Percentiles rank a stretch among this genome's conserved stretches.
phyloP scores from a whole-genome alignment of 1,284 basidiomycete species.

The Rhizoctonia solani region DNA sequence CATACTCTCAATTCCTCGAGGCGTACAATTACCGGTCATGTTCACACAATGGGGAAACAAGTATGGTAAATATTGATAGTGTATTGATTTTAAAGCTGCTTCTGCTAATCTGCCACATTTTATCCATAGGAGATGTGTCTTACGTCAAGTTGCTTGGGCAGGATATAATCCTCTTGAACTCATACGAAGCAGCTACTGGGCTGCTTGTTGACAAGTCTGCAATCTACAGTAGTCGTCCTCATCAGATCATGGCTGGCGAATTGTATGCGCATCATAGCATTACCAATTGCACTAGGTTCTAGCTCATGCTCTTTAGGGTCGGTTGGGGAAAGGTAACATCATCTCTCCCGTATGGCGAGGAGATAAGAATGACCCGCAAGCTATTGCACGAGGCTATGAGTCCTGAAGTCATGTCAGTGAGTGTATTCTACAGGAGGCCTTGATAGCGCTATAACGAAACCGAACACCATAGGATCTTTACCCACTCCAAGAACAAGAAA shows the following conservation, averaged over 20 bases:
- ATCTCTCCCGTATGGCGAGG: background rate
- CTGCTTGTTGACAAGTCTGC: conserved; percentile 10
- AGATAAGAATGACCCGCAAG: conserved; percentile 1
- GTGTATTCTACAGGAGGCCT: background rate
- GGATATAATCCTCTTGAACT: conserved; percentile 23
- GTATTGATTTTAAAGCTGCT: background rate
- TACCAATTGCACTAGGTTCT: background rate
- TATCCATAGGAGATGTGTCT: background rate
- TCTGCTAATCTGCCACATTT: background rate
- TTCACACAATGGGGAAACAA: conserved; percentile 20
- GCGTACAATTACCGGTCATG: background rate
- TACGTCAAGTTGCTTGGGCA: conserved; percentile 9
- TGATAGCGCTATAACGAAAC: background rate
- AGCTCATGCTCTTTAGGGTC: background rate
- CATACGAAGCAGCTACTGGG: background rate
- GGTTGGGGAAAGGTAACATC: background rate
- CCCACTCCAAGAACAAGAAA: conserved; percentile 21
- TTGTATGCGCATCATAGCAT: background rate
- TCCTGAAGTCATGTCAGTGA: background rate
- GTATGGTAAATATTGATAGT: conserved; percentile 9
- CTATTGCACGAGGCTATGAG: conserved; percentile 15
- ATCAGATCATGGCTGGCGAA: conserved; percentile 3
- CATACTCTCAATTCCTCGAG: background rate
- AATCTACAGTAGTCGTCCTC: conserved; percentile 6
- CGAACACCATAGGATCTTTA: background rate